Evolutionary conservation across 345 rosid genomes (phyloP).

Genomic region (Luvunga scandens): DNA sequence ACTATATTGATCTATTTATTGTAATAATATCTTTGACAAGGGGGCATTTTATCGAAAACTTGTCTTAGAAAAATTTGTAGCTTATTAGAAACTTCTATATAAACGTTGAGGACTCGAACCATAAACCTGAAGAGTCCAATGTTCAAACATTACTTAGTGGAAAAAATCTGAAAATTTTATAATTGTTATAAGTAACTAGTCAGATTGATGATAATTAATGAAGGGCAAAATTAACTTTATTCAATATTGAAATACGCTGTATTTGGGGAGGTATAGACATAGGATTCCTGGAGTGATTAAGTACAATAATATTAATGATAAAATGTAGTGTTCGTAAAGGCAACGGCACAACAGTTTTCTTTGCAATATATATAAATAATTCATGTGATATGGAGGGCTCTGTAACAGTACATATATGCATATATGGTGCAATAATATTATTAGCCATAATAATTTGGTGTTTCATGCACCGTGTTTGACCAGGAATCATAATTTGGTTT

Average conservation of each 20-base stretch:
- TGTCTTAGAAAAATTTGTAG: neutral
- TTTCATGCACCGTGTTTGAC: constrained; percentile 52
- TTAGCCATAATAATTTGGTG: neutral
- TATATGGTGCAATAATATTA: neutral
- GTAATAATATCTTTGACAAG: too few relatives aligned
- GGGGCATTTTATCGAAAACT: neutral
- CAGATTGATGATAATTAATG: too few relatives aligned
- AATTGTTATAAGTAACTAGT: too few relatives aligned
- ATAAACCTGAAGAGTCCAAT: too few relatives aligned
- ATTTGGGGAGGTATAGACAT: neutral
- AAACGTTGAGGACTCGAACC: too few relatives aligned
- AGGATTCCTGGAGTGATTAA: constrained; percentile 11
- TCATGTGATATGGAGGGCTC: neutral
- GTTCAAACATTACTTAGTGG: neutral
- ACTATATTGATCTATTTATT: too few relatives aligned
- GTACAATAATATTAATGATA: neutral
- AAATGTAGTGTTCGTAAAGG: constrained; percentile 53
- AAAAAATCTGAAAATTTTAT: neutral
- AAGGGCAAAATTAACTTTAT: neutral
- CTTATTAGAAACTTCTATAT: neutral
- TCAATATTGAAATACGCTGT: neutral
- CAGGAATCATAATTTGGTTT: constrained; percentile 23
- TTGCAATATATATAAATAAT: neutral
- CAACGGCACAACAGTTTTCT: constrained; percentile 40
- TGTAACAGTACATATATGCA: neutral